These are phyloP conservation scores for Mycena venus DNA, from an alignment of 768 basidiomycete species.

Conservation along the genomic window DNA sequence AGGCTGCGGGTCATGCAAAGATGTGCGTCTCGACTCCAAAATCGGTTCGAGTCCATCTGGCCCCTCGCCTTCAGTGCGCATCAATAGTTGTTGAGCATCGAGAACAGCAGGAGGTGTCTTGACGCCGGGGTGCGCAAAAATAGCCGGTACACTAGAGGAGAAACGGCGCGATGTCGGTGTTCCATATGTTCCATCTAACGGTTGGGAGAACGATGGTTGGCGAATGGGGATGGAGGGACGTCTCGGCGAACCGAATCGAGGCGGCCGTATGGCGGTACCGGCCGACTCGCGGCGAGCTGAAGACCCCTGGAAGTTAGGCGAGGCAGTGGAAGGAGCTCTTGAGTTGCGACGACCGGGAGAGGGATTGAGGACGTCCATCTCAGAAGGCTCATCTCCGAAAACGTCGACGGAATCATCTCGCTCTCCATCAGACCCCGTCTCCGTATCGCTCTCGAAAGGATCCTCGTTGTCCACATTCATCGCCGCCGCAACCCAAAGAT, in stretches of 20 bases:
- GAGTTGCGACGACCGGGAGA: slow-evolving; percentile 26
- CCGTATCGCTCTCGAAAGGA: slow-evolving; percentile 74
- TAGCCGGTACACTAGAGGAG: slow-evolving; percentile 74
- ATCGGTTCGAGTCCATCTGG: slow-evolving; percentile 65
- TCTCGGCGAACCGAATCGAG: slow-evolving; percentile 24
- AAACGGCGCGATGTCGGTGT: slow-evolving; percentile 63
- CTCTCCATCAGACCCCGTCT: slow-evolving; percentile 50
- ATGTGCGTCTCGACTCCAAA: slow-evolving; percentile 58
- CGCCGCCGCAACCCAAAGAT: slow-evolving; percentile 97
- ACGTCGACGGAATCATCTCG: slow-evolving; percentile 37
- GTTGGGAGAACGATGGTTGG: slow-evolving; percentile 47
- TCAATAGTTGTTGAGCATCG: slow-evolving; percentile 76
- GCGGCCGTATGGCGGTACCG: background rate
- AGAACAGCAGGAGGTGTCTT: slow-evolving; percentile 81
- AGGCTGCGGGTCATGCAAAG: slow-evolving; percentile 42
- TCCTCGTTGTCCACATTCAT: slow-evolving; percentile 95
- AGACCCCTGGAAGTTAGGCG: slow-evolving; percentile 1
- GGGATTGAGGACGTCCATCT: slow-evolving; percentile 38
- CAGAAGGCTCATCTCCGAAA: slow-evolving; percentile 47
- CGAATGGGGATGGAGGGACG: slow-evolving; percentile 36
- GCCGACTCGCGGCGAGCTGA: slow-evolving; percentile 48
- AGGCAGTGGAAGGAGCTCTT: slow-evolving; percentile 3
- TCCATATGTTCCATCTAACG: slow-evolving; percentile 52
- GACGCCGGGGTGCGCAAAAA: slow-evolving; percentile 89
- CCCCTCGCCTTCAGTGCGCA: slow-evolving; percentile 55